A percentile compares a stretch with the other conserved stretches of the same genome.
Evolutionary conservation across 1,139 yeast species (phyloP).

Genomic region (Geotrichum europaeum): DNA sequence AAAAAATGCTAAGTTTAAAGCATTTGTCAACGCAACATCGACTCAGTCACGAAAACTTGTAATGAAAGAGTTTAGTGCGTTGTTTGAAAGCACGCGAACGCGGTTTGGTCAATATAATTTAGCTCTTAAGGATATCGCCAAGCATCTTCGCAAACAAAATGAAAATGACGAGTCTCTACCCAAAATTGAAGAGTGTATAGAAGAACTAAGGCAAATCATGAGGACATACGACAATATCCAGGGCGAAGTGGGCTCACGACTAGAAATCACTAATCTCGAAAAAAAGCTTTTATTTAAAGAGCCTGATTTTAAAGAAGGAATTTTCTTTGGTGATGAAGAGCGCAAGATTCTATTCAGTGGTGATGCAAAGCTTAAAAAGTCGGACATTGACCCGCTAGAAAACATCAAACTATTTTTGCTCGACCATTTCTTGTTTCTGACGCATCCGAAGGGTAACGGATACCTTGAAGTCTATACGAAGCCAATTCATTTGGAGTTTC

Average conservation of each 20-base stretch:
- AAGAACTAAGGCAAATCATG: background rate
- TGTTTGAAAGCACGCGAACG: constrained; percentile 14
- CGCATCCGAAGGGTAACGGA: constrained; percentile 29
- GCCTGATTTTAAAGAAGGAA: constrained; percentile 8
- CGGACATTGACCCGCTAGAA: constrained; percentile 3
- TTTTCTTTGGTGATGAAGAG: constrained; percentile 7
- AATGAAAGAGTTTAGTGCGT: constrained; percentile 10
- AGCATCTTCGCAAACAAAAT: constrained; percentile 3
- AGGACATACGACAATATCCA: constrained; percentile 10
- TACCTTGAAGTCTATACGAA: constrained; percentile 34
- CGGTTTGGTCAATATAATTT: constrained; percentile 14
- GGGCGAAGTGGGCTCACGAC: constrained; percentile 7
- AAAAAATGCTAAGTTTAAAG: constrained; percentile 8
- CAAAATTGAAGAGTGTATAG: constrained; percentile 9
- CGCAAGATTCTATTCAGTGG: constrained; percentile 14
- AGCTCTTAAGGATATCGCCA: constrained; percentile 1
- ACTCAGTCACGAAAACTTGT: background rate
- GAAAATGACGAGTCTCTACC: constrained; percentile 7
- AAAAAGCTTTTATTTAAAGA: constrained; percentile 4
- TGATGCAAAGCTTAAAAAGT: constrained; percentile 6
- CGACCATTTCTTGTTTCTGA: constrained; percentile 63
- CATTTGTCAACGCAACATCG: constrained; percentile 6
- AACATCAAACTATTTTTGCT: constrained; percentile 44
- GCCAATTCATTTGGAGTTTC: constrained; percentile 39
- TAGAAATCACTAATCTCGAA: constrained; percentile 9